These are phyloP conservation scores for Raddia guianensis DNA, from an alignment of 176 grass and related monocot species.

Conservation along the genomic window DNA sequence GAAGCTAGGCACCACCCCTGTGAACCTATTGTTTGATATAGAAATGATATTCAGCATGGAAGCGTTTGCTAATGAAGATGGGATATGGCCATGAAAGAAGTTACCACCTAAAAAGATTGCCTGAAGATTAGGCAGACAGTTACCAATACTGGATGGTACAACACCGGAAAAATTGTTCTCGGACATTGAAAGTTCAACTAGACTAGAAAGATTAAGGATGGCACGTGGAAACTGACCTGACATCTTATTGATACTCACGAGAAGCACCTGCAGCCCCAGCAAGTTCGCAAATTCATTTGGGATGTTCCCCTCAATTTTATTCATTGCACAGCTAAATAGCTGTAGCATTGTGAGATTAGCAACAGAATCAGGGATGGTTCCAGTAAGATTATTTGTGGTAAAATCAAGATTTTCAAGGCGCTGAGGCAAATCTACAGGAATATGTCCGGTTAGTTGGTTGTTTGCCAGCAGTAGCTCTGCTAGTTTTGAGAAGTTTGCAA, in stretches of 20 bases:
- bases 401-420: neutral
- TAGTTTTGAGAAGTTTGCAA: conserved; percentile 22
- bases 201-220: neutral
- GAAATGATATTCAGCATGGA: neutral
- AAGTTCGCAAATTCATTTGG: no score
- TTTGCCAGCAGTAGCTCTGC: neutral
- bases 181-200: no score
- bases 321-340: no score
- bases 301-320: no score
- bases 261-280: no score
- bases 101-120: accelerated
- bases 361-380: conserved; percentile 27
- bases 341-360: neutral
- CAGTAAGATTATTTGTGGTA: neutral
- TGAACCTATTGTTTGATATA: neutral
- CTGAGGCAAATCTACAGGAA: neutral
- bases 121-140: neutral
- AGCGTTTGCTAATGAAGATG: neutral
- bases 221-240: neutral
- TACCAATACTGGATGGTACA: neutral
- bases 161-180: neutral
- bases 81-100: neutral
- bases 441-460: neutral
- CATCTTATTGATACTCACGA: neutral
- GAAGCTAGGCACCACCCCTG: neutral